Percentiles rank a stretch among this genome's conserved stretches.
Conservation (phyloP, 78 protist genomes). For the Dictyostelium intermedium region DNA sequence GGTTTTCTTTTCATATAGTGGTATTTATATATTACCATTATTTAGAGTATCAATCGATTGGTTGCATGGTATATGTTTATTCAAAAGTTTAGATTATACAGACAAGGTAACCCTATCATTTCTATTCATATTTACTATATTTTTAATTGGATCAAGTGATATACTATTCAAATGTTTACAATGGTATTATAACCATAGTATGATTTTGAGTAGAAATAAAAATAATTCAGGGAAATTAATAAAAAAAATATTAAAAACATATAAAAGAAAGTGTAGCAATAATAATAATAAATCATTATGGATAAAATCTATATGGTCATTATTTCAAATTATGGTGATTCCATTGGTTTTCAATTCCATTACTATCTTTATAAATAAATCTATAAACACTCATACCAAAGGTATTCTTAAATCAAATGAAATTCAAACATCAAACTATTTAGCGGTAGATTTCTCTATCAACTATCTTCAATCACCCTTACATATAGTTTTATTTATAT, state of each 20-base stretch:
- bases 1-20: neutral
- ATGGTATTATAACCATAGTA: neutral
- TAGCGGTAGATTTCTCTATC: neutral
- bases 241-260: neutral
- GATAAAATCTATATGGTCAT: neutral
- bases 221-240: neutral
- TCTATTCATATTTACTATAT: neutral
- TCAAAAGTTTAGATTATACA: neutral
- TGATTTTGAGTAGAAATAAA: neutral
- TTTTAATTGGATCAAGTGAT: neutral
- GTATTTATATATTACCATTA: neutral
- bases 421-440: neutral
- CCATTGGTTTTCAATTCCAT: neutral
- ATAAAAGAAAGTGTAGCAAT: neutral
- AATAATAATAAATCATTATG: neutral
- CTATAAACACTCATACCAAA: neutral
- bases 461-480: neutral
- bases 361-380: neutral
- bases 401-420: neutral
- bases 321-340: neutral
- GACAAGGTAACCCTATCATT: neutral
- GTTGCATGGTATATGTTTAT: neutral
- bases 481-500: too few species aligned
- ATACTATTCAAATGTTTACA: neutral
- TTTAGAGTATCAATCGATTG: neutral